phyloP scores from a whole-genome alignment of 164 flowering plant genomes.

The grape (Vitis vinifera) region DNA sequence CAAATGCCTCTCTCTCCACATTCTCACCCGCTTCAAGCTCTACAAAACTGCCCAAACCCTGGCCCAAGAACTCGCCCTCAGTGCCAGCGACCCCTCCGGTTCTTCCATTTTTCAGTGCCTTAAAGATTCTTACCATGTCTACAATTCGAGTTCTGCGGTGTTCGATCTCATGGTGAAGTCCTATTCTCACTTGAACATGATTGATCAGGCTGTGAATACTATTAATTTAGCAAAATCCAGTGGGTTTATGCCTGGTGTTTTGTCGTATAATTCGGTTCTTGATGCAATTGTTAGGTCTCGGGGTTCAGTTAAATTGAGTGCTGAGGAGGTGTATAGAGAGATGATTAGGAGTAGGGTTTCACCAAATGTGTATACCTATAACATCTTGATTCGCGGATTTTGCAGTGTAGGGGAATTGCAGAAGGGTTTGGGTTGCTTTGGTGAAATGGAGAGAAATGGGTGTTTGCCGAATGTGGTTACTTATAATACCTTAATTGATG shows the following conservation, averaged over 20 bases:
- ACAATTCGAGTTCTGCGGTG: conserved; percentile 64
- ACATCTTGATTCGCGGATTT: conserved; percentile 75
- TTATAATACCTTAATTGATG: conserved; percentile 75
- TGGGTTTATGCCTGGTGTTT: conserved; percentile 83
- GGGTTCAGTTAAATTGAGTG: conserved; percentile 21
- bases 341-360: conserved; percentile 53
- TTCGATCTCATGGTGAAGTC: conserved; percentile 79
- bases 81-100: conserved; percentile 20
- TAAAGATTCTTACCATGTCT: conserved; percentile 49
- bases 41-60: conserved; percentile 60
- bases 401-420: conserved; percentile 48
- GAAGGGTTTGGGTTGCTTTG: conserved; percentile 51
- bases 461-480: conserved; percentile 86
- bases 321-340: conserved; percentile 45
- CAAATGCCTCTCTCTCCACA: conserved; percentile 61
- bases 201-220: conserved; percentile 47
- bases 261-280: conserved; percentile 73
- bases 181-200: conserved; percentile 45
- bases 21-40: conserved; percentile 74
- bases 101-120: conserved; percentile 47
- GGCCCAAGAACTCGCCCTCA: conserved; percentile 45
- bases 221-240: conserved; percentile 46
- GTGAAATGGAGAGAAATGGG: conserved; percentile 63
- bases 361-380: conserved; percentile 74
- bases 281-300: conserved; percentile 49